A percentile compares a stretch with the other conserved stretches of the same genome.
Evolutionary conservation across 2,329 filamentous ascomycete genomes (phyloP).

Genomic region (Drechslerella coelobrocha): DNA sequence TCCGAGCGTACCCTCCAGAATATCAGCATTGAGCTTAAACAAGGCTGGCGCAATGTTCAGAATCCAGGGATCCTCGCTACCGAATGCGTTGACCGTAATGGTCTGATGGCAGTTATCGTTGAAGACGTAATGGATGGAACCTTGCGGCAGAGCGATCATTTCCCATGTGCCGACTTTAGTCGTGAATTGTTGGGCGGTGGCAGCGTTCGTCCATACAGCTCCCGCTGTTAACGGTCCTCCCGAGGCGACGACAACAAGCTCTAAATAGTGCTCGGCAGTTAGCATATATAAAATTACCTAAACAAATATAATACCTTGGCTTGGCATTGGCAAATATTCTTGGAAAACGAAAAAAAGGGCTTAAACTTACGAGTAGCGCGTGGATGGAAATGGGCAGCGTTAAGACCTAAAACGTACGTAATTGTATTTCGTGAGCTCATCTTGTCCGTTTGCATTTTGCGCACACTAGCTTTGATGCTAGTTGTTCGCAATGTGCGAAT

Average conservation of each 20-base stretch:
- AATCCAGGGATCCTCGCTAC: conserved; percentile 31
- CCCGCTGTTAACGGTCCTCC: conserved; percentile 23
- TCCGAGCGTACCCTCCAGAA: conserved; percentile 23
- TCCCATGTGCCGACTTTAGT: conserved; percentile 22
- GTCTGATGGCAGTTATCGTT: conserved; percentile 33
- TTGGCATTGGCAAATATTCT: too few species aligned
- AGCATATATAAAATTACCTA: too few species aligned
- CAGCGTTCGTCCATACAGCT: conserved; percentile 19
- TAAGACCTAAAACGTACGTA: conserved; percentile 5
- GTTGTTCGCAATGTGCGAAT: not conserved
- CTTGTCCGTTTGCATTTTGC: too few species aligned
- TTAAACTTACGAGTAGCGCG: conserved; percentile 22
- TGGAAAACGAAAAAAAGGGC: not conserved
- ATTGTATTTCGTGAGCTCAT: conserved; percentile 5
- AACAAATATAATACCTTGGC: too few species aligned
- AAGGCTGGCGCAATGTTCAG: conserved; percentile 21
- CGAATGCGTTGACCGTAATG: conserved; percentile 23
- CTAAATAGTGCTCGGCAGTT: conserved; percentile 3
- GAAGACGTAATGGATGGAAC: conserved; percentile 31
- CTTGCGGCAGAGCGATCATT: conserved; percentile 22
- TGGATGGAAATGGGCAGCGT: conserved; percentile 33
- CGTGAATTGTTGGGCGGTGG: conserved; percentile 22
- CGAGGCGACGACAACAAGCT: conserved; percentile 27
- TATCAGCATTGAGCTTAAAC: conserved; percentile 24
- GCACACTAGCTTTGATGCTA: too few species aligned